These are phyloP conservation scores for Tagetes patula DNA, from an alignment of 129 eudicot genomes.

Conservation along the genomic window DNA sequence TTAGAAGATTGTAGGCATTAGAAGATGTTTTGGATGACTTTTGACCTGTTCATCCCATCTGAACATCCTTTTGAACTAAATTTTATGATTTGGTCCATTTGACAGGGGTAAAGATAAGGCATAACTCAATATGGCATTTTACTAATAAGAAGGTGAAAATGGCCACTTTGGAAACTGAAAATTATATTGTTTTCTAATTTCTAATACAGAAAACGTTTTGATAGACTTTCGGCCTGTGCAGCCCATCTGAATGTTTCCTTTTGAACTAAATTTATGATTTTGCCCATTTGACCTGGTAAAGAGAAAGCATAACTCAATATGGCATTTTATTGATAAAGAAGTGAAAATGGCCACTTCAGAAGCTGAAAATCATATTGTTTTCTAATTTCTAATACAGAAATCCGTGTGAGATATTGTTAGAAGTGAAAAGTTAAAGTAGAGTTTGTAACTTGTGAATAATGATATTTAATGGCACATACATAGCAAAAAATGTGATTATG, in stretches of 20 bases:
- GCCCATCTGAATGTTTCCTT: neutral
- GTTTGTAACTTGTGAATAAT: neutral
- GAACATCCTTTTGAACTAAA: neutral
- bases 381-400: conserved; percentile 3
- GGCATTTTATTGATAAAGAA: neutral
- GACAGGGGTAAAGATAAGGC: neutral
- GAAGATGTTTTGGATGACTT: neutral
- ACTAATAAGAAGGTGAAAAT: neutral
- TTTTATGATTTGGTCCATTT: neutral
- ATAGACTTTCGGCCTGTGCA: neutral
- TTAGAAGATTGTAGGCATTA: neutral
- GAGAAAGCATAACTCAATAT: neutral
- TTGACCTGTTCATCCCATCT: neutral
- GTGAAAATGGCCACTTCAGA: neutral
- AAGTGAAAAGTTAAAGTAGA: neutral
- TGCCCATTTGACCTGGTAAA: neutral
- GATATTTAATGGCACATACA: neutral
- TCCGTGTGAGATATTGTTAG: neutral
- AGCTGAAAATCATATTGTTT: neutral
- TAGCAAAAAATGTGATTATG: conserved; percentile 8
- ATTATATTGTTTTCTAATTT: neutral
- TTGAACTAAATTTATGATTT: neutral
- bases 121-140: neutral
- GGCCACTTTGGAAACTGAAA: neutral
- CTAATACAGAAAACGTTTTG: neutral